These are phyloP conservation scores for Penicillium manginii DNA, from an alignment of 495 filamentous ascomycete genomes.

Conservation along the genomic window DNA sequence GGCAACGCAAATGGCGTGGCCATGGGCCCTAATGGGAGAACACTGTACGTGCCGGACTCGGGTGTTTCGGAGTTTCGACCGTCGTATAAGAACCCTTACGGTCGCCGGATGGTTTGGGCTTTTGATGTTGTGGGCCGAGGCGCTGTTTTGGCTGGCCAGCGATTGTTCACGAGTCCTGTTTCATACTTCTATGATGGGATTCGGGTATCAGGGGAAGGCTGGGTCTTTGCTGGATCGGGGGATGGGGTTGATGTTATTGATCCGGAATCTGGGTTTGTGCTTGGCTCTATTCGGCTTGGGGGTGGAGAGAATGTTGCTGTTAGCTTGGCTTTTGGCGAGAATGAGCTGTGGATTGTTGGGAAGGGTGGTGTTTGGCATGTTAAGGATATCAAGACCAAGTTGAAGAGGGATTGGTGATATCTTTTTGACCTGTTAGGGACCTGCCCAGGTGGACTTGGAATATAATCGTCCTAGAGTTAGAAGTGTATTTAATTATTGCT, in stretches of 20 bases:
- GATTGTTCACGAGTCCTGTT: slow-evolving; percentile 15
- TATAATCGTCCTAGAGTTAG: too few species aligned
- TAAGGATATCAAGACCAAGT: slow-evolving; percentile 9
- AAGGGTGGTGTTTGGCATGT: slow-evolving; percentile 16
- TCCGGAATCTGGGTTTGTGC: slow-evolving; percentile 65
- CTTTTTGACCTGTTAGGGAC: neutral
- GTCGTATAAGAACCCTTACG: slow-evolving; percentile 47
- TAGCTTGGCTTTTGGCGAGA: slow-evolving; percentile 16
- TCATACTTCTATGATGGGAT: slow-evolving; percentile 67
- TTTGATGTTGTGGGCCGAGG: slow-evolving; percentile 72
- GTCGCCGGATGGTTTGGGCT: slow-evolving; percentile 61
- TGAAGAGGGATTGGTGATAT: slow-evolving; percentile 13
- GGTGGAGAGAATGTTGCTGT: slow-evolving; percentile 20
- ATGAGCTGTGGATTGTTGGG: slow-evolving; percentile 17
- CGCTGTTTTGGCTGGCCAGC: slow-evolving; percentile 43
- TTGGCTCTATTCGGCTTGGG: slow-evolving; percentile 18
- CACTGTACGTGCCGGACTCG: slow-evolving; percentile 81
- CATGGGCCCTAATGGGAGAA: slow-evolving; percentile 81
- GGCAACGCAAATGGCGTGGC: slow-evolving; percentile 76
- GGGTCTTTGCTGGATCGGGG: slow-evolving; percentile 78
- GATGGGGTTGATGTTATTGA: slow-evolving; percentile 81
- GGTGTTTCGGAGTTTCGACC: slow-evolving; percentile 71
- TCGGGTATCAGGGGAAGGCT: slow-evolving; percentile 68
- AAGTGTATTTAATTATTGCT: too few species aligned
- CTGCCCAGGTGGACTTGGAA: neutral